Evolutionary conservation across 129 eudicot species (phyloP).

Genomic region (Smallanthus sonchifolius): DNA sequence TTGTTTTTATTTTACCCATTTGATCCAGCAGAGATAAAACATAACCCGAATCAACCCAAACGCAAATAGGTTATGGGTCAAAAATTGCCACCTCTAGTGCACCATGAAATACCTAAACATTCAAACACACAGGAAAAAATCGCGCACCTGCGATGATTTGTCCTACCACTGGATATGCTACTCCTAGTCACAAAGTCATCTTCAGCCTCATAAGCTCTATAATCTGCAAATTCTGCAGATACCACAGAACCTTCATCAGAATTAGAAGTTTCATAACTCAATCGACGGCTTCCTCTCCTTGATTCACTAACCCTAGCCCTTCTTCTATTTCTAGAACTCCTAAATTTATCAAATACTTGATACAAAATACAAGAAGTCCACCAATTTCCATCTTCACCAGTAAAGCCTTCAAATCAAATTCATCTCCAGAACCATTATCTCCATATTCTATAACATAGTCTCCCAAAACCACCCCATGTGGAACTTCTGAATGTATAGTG

Average conservation of each 20-base stretch:
- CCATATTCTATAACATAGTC: conserved; percentile 95
- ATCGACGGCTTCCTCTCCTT: conserved; percentile 61
- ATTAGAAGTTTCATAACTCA: conserved; percentile 71
- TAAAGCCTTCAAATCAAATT: conserved; percentile 78
- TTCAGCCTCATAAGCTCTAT: conserved; percentile 53
- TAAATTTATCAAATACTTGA: conserved; percentile 75
- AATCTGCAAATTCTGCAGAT: conserved; percentile 59
- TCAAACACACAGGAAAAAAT: not conserved
- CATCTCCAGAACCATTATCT: conserved; percentile 75
- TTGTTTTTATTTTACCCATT: not conserved
- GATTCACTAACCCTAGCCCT: conserved; percentile 57
- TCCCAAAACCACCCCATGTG: conserved; percentile 93
- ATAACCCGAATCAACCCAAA: not conserved
- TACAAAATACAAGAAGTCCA: conserved; percentile 94
- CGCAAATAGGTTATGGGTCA: not conserved
- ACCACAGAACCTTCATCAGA: conserved; percentile 94
- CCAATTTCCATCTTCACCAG: conserved; percentile 88
- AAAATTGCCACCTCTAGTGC: not conserved
- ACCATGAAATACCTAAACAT: not conserved
- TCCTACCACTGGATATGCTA: conserved; percentile 51
- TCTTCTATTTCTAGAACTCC: conserved; percentile 78
- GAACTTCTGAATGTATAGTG: conserved; percentile 89
- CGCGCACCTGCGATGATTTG: conserved; percentile 58
- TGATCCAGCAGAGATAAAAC: not conserved
- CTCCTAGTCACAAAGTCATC: conserved; percentile 49